Conservation (phyloP, 2,329 filamentous ascomycete genomes). For the Fusarium goolgardi region DNA sequence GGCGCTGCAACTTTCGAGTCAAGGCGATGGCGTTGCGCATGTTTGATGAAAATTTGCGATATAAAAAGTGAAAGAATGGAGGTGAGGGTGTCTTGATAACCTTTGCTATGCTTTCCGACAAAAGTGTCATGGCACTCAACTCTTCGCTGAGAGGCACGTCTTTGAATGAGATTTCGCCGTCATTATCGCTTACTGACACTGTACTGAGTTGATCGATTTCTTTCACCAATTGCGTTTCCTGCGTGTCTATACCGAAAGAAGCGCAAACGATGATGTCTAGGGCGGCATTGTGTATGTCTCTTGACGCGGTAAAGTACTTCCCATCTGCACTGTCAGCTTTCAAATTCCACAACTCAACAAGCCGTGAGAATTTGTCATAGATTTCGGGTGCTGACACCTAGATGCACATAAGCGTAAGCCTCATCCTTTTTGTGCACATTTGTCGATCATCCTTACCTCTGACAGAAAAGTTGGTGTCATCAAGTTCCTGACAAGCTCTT, state of each 20-base stretch:
- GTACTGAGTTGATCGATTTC: conserved; percentile 10
- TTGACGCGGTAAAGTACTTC: conserved; percentile 11
- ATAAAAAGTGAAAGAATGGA: conserved; percentile 17
- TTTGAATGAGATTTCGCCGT: conserved; percentile 1
- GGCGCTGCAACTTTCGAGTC: background rate
- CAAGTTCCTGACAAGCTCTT: conserved; percentile 35
- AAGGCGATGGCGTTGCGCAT: conserved; percentile 12
- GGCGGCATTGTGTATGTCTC: conserved; percentile 28
- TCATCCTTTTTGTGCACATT: no score
- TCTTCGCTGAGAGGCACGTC: conserved; percentile 18
- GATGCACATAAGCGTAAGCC: background rate
- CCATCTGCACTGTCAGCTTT: conserved; percentile 14
- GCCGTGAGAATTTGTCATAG: conserved; percentile 26
- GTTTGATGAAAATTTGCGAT: conserved; percentile 1
- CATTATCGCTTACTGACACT: accelerated
- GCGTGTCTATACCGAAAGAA: conserved; percentile 15
- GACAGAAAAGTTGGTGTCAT: conserved; percentile 30
- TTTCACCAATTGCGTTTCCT: conserved; percentile 18
- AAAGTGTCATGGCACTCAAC: conserved; percentile 2
- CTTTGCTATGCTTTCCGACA: conserved; percentile 19
- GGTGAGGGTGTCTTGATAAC: conserved; percentile 21
- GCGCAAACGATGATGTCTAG: conserved; percentile 28
- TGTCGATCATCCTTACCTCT: background rate
- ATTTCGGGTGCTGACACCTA: conserved; percentile 35
- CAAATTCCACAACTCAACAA: conserved; percentile 21